Base-by-base conservation (phyloP, 805 yeast genomes). In the Candida maris region DNA sequence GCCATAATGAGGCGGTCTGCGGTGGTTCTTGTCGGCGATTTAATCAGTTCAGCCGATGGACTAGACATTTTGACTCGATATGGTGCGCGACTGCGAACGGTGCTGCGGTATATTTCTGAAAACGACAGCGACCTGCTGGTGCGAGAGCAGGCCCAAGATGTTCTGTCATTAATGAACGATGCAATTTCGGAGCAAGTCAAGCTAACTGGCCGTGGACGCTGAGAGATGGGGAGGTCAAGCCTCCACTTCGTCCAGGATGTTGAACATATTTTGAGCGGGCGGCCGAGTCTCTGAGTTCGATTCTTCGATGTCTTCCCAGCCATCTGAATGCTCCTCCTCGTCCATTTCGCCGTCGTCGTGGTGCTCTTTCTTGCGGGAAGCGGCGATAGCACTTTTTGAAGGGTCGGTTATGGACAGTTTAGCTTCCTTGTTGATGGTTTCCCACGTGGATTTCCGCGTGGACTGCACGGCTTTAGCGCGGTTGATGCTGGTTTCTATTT, bases 1-100 rank as follows among this genome's bases (percentile, higher is more conserved):
- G 69, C 81, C 9, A 61, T 80, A 0, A 70, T 88, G 73, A 69
- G 94, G 44, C 67, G 96, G 25, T 67, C 94, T 1, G 86, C 95
- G 0, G 69, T 87, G 3, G 83, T 81, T 9, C 57, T 88, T 17
- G 61, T 86, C 2, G 68, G 73, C 45, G 91, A 82, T 52, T 57
- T 84, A 34, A 54, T 82, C 2, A 62, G 73, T 5, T 59, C 75
- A 3, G 45, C 27, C 30, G 75, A 75, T 4, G 57, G 73, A 8
- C 62, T 69, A 2, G 62, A 71, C 8, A 66, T 81, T 21, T 79
- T 88, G 0, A 53, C 56, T 7, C 61, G 65, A 0, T 74, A 75
- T 51, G 71, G 73, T 21, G 48, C 50, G 2, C 70, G 65, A 39
- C 58, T 78, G 5, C 54, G 67, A 22, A 56, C 57, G 1, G 35